Conservation (phyloP, 768 basidiomycete species). For the Boletus fagicola region DNA sequence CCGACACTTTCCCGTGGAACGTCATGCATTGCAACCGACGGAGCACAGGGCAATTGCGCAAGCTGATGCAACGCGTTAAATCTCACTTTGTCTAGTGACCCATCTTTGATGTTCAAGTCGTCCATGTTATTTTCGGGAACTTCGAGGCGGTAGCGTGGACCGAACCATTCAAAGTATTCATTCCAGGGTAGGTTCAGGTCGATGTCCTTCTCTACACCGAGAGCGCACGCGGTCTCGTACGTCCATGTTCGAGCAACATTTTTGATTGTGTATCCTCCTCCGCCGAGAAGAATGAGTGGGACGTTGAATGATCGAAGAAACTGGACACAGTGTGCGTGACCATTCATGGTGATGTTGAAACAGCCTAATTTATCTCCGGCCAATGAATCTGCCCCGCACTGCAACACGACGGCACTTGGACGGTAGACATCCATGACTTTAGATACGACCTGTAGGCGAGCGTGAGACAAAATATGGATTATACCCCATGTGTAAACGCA, state of each 20-base stretch:
- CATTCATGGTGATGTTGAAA: slow-evolving; percentile 94
- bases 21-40: slow-evolving; percentile 83
- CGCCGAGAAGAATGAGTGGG: slow-evolving; percentile 89
- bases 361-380: slow-evolving; percentile 94
- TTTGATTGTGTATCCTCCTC: slow-evolving; percentile 96
- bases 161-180: slow-evolving; percentile 96
- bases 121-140: slow-evolving; percentile 94
- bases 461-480: not conserved
- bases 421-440: slow-evolving; percentile 85
- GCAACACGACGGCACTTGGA: slow-evolving; percentile 85
- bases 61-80: slow-evolving; percentile 57
- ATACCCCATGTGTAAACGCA: slow-evolving; percentile 37
- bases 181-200: slow-evolving; percentile 81
- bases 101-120: slow-evolving; percentile 80
- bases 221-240: slow-evolving; percentile 93
- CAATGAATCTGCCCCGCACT: slow-evolving; percentile 95
- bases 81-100: slow-evolving; percentile 78
- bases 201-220: slow-evolving; percentile 79
- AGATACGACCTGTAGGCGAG: slow-evolving; percentile 60
- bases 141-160: slow-evolving; percentile 90
- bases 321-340: slow-evolving; percentile 88
- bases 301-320: slow-evolving; percentile 81
- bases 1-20: slow-evolving; percentile 72
- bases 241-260: slow-evolving; percentile 96
- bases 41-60: slow-evolving; percentile 64